phyloP scores from a whole-genome alignment of 805 yeast species.

The Saturnispora kantuleensis region DNA sequence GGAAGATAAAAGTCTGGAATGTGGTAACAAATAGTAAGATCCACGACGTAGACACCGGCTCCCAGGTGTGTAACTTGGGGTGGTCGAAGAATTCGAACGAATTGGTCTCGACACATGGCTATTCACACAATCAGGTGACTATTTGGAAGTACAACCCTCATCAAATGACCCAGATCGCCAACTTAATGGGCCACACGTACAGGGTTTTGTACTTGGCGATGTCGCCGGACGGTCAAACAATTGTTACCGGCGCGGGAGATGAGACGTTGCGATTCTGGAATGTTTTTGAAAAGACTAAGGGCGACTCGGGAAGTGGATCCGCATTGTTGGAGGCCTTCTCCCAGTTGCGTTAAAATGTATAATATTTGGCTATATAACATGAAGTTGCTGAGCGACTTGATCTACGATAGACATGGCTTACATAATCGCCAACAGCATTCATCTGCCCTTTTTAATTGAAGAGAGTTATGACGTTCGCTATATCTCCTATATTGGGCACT shows the following conservation, averaged over 20 bases:
- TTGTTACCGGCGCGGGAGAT: slow-evolving; percentile 98
- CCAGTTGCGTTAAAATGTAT: slow-evolving; percentile 44
- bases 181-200: slow-evolving; percentile 88
- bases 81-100: slow-evolving; percentile 94
- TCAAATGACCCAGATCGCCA: slow-evolving; percentile 82
- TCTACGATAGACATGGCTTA: not conserved
- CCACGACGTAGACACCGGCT: slow-evolving; percentile 85
- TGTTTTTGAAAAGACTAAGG: slow-evolving; percentile 69
- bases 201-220: slow-evolving; percentile 82
- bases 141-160: slow-evolving; percentile 80
- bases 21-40: slow-evolving; percentile 65
- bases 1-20: slow-evolving; percentile 86
- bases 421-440: not conserved
- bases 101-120: slow-evolving; percentile 91
- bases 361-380: slow-evolving; percentile 3
- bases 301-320: slow-evolving; percentile 48
- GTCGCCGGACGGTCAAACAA: slow-evolving; percentile 93
- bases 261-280: slow-evolving; percentile 96
- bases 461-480: slow-evolving; percentile 10
- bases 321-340: slow-evolving; percentile 64
- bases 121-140: slow-evolving; percentile 78
- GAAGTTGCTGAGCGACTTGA: not conserved
- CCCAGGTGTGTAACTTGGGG: slow-evolving; percentile 87
- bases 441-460: not conserved
- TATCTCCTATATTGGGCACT: slow-evolving; percentile 40